A percentile compares a stretch with the other conserved stretches of the same genome.
Conservation (phyloP, 148 eudicot species). For the Camellia lanceoleosa region DNA sequence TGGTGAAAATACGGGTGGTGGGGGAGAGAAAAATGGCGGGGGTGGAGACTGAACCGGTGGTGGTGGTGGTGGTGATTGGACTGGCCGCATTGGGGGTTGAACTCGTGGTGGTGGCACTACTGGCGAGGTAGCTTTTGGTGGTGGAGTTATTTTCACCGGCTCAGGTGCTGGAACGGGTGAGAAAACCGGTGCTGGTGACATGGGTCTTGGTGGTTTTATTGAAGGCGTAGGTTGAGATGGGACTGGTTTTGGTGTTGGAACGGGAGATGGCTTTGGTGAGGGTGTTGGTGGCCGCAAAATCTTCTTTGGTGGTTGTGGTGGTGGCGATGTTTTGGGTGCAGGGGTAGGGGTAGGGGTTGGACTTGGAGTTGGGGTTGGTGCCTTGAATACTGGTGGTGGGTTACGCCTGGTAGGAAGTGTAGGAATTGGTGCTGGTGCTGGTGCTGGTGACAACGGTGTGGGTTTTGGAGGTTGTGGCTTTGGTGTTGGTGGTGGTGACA, state of each 20-base stretch:
- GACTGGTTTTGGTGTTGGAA: not conserved
- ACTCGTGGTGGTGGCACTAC: not conserved
- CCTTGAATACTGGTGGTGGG: no score
- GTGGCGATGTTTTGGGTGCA: no score
- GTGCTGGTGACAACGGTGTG: not conserved
- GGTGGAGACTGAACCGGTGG: slow-evolving; percentile 10
- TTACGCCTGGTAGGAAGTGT: not conserved
- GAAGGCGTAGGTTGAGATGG: not conserved
- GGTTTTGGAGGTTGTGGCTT: not conserved
- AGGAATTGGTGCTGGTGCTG: not conserved
- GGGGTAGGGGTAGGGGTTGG: not conserved
- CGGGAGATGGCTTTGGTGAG: not conserved
- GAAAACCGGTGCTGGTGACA: not conserved
- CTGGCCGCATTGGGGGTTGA: not conserved
- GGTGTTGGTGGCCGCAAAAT: no score
- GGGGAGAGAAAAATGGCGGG: slow-evolving; percentile 12
- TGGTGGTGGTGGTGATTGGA: slow-evolving; percentile 20
- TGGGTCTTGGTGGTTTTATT: not conserved
- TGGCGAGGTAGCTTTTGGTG: not conserved
- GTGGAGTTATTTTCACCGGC: not conserved
- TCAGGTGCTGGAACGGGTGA: not conserved
- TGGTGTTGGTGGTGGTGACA: not conserved
- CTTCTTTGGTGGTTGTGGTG: no score
- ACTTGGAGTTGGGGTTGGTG: no score
- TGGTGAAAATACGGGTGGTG: slow-evolving; percentile 28